Evolutionary conservation across 2,329 filamentous ascomycete species (phyloP), one percentile per base, ranked within the genome.

Genomic region (Emmonsiellopsis sp.): DNA sequence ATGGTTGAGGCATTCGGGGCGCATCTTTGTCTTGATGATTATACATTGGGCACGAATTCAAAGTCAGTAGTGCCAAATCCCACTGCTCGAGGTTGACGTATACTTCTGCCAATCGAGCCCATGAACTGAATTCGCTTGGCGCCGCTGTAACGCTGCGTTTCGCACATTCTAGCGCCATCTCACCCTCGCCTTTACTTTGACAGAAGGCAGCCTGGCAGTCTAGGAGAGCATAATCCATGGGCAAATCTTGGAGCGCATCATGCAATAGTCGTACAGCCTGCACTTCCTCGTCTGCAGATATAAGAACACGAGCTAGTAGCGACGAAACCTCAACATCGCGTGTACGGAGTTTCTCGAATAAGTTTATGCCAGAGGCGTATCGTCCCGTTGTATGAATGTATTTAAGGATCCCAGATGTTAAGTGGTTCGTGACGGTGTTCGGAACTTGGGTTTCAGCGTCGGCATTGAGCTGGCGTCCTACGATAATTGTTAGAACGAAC

Each of bases 21-120:
- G 90, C 86, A 68, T 98, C 93, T 70, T 96, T 97, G 72, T 98
- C 93, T 71, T 97, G 93, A 70, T 98, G 97, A 6, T 93, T 98
- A 70, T 98, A 98, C 93, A 98, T 98, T 7, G 93, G 93, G 70
- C 93, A 98, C 15, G 93, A 98, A 73, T 98, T 98, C 51, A 98
- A 79, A 3, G 93, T 97, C 5, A 95, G 84, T 26, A 98, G 79
- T 0, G 93, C 93, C 61, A 97, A 83, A 66, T 97, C 93, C 90
- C 93, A 98, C 66, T 95, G 89, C 68, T 98, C 93, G 72, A 95
- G 82, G 49, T 86, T 82, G 53, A 97, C 88, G 62, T 98, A 98
- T 34, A 97, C 87, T 67, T 97, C 89, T 2, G 91, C 91, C 58
- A 98, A 73, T 54, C 91, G 81, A 54, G 93, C 92, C 93, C 93